Base-by-base conservation (phyloP, 2,329 filamentous ascomycete genomes). In the Penicillium corylophilum region DNA sequence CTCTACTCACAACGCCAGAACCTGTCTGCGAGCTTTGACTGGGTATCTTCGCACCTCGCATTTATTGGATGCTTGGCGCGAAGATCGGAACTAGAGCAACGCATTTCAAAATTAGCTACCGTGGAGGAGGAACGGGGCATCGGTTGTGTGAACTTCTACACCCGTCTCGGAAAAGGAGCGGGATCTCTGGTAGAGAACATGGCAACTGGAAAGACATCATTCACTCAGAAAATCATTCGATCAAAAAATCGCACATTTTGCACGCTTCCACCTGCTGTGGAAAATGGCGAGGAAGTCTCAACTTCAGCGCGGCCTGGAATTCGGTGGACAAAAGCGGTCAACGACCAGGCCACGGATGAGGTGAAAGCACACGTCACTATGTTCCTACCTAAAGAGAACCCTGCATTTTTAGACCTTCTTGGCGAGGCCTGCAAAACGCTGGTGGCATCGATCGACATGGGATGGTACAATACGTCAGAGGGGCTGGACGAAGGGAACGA, bases 11-110 rank as follows among this genome's bases (percentile, higher is more conserved):
- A 94, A 63, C 84, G 90, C 48, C 89, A 95, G 28, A 85, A 90
- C 57, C 83, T 97, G 55, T 83, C 81, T 2, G 80, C 87, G 53
- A 88, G 92, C 7, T 86, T 86, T 76, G 78, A 78, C 9, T 97
- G 92, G 91, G 89, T 89, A 13, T 84, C 87, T 15, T 94, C 89
- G 31, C 94, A 99, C 72, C 83, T 99, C 23, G 89, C 94, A 70
- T 99, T 97, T 64, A 89, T 97, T 1, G 90, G 91, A 2, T 95
- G 90, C 64, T 81, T 99, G 7, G 88, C 89, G 43, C 85, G 89
- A n/a, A 85, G 84, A 4, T 88, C 92, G 62, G 91, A 96, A 66
- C 77, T 97, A 58, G 85, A 86, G 61, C 82, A 84, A 65, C 84
- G 94, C 28, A 79, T 96, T 9, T 75, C 78, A n/a, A 80, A 77